Evolutionary conservation across 371 early-diverging fungal genomes (phyloP).

Genomic region (Basidiobolus meristosporus): DNA sequence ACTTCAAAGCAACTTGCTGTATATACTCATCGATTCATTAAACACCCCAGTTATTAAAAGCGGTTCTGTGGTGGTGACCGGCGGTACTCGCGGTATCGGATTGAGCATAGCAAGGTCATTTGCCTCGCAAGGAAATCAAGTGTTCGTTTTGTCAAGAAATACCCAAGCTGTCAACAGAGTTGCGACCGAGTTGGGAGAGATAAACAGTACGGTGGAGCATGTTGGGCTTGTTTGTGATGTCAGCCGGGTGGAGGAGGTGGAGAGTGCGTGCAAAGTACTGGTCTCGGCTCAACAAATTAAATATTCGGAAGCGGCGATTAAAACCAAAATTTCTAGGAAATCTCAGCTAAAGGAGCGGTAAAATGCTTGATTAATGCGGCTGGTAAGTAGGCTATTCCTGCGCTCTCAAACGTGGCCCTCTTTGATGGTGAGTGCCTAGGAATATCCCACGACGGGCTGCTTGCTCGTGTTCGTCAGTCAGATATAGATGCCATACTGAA

Average conservation of each 20-base stretch:
- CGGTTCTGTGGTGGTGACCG: slow-evolving; percentile 29
- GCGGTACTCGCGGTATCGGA: slow-evolving; percentile 64
- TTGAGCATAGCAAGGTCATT: slow-evolving; percentile 32
- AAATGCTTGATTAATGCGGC: slow-evolving; percentile 40
- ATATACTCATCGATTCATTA: too few relatives aligned
- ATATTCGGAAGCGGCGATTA: background rate
- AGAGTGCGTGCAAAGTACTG: slow-evolving; percentile 14
- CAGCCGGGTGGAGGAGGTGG: slow-evolving; percentile 14
- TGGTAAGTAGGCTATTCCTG: slow-evolving; percentile 12
- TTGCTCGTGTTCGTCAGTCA: slow-evolving; percentile 18
- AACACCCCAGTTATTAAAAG: background rate
- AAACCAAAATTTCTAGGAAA: slow-evolving; percentile 4
- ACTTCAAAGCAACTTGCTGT: too few relatives aligned
- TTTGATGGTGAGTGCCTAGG: slow-evolving; percentile 17
- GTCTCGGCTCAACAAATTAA: background rate
- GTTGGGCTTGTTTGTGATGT: slow-evolving; percentile 22
- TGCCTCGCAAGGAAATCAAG: slow-evolving; percentile 27
- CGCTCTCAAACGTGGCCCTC: background rate
- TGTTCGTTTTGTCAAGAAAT: background rate
- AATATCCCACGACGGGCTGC: slow-evolving; percentile 29
- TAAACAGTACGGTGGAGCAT: slow-evolving; percentile 1
- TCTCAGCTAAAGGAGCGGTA: slow-evolving; percentile 11
- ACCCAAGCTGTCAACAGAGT: too few relatives aligned
- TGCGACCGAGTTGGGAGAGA: background rate
- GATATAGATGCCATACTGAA: slow-evolving; percentile 30